Evolutionary conservation across 129 eudicot species (phyloP).

Genomic region (Pittosporum tobira): DNA sequence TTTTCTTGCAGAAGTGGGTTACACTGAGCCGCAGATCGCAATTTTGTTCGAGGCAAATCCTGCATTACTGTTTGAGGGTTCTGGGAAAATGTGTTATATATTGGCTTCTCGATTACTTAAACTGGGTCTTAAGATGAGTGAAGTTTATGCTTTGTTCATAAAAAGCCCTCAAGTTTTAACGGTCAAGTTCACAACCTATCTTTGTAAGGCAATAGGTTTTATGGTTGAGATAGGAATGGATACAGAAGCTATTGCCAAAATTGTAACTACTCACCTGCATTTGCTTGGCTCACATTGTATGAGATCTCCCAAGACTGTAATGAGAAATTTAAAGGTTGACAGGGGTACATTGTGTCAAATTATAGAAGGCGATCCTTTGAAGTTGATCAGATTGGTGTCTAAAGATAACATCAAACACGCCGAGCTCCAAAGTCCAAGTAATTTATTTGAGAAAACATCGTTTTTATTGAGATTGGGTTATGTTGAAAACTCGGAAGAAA

Average conservation of each 20-base stretch:
- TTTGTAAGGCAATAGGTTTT: slow-evolving; percentile 25
- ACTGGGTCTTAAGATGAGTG: slow-evolving; percentile 47
- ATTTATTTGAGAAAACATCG: slow-evolving; percentile 33
- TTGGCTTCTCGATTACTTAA: slow-evolving; percentile 51
- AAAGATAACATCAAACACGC: slow-evolving; percentile 16
- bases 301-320: slow-evolving; percentile 39
- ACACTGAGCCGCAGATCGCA: slow-evolving; percentile 30
- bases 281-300: slow-evolving; percentile 35
- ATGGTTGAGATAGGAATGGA: slow-evolving; percentile 14
- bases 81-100: slow-evolving; percentile 44
- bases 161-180: slow-evolving; percentile 44
- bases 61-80: slow-evolving; percentile 43
- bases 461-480: slow-evolving; percentile 61
- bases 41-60: slow-evolving; percentile 33
- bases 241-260: slow-evolving; percentile 39
- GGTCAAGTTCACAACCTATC: slow-evolving; percentile 23
- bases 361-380: slow-evolving; percentile 41
- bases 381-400: slow-evolving; percentile 39
- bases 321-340: slow-evolving; percentile 31
- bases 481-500: slow-evolving; percentile 62
- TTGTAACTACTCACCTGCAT: slow-evolving; percentile 34
- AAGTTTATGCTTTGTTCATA: slow-evolving; percentile 29
- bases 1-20: slow-evolving; percentile 55
- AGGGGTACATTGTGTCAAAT: slow-evolving; percentile 31
- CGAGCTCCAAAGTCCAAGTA: slow-evolving; percentile 30